Percentiles rank a stretch among this genome's conserved stretches.
Evolutionary conservation across 23 red algal species (phyloP).

Genomic region (Cyanidium caldarium): DNA sequence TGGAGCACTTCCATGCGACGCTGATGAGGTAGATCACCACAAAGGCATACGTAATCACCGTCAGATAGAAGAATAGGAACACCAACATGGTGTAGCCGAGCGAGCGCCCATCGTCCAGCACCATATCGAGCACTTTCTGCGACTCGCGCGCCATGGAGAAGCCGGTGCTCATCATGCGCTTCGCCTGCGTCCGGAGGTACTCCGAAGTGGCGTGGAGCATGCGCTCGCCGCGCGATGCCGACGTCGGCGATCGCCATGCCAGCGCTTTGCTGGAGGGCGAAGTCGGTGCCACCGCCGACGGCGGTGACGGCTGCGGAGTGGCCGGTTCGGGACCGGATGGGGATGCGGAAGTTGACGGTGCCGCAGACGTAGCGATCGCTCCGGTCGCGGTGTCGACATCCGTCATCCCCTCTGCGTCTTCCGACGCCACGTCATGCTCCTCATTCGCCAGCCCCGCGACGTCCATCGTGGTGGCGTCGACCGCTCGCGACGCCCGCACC

Average conservation of each 20-base stretch:
- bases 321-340: too few species aligned
- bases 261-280: too few species aligned
- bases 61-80: not conserved
- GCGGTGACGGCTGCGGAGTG: too few species aligned
- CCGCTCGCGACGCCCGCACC: not conserved
- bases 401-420: too few species aligned
- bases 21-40: not conserved
- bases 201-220: not conserved
- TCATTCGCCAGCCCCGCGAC: not conserved
- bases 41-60: not conserved
- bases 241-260: too few species aligned
- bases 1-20: not conserved
- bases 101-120: constrained; percentile 6
- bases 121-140: not conserved
- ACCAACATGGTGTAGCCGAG: not conserved
- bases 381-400: too few species aligned
- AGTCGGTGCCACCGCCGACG: too few species aligned
- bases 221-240: not conserved
- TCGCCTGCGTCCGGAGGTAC: not conserved
- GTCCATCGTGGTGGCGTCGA: too few species aligned
- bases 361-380: too few species aligned
- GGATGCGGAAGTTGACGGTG: too few species aligned
- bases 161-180: not conserved
- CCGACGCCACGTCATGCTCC: not conserved
- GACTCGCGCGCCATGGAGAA: not conserved